These are phyloP conservation scores for Geotrichum macrosporum DNA, from an alignment of 1,139 yeast genomes.

Conservation along the genomic window DNA sequence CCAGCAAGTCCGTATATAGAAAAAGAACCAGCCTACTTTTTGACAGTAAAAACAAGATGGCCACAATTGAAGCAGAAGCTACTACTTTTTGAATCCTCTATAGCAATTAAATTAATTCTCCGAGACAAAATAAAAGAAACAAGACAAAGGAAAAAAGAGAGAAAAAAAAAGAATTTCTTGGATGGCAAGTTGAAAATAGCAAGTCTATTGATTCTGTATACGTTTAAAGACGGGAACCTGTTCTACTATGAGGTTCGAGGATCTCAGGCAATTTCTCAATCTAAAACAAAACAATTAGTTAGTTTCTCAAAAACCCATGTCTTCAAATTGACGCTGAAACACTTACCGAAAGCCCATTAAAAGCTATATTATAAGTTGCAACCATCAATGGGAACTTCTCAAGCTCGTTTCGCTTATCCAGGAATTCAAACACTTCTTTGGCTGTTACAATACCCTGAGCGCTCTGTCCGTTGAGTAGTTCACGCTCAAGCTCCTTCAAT, in stretches of 20 bases:
- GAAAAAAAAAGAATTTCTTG: too few relatives aligned
- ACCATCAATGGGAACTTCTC: constrained; percentile 83
- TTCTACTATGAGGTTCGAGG: constrained; percentile 26
- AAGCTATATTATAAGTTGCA: constrained; percentile 78
- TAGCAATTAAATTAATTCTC: too few relatives aligned
- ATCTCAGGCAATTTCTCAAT: constrained; percentile 35
- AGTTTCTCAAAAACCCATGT: neutral
- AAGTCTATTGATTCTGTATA: too few relatives aligned
- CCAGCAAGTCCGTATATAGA: too few relatives aligned
- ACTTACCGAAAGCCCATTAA: constrained; percentile 51
- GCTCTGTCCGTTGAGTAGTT: constrained; percentile 82
- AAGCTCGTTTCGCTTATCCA: constrained; percentile 54
- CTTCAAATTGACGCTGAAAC: neutral
- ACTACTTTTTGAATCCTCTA: too few relatives aligned
- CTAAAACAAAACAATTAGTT: constrained; percentile 3
- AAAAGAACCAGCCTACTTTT: too few relatives aligned
- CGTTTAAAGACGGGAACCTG: neutral
- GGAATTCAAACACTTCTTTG: constrained; percentile 82
- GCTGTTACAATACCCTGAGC: constrained; percentile 92
- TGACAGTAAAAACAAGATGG: too few relatives aligned
- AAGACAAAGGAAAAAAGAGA: too few relatives aligned
- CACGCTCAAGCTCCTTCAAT: constrained; percentile 77
- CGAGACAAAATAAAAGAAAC: too few relatives aligned
- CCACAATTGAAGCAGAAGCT: too few relatives aligned
- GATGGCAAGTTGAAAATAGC: too few relatives aligned